Base-by-base conservation (phyloP, 192 early-diverging fungal genomes). In the Pilobolus umbonatus region DNA sequence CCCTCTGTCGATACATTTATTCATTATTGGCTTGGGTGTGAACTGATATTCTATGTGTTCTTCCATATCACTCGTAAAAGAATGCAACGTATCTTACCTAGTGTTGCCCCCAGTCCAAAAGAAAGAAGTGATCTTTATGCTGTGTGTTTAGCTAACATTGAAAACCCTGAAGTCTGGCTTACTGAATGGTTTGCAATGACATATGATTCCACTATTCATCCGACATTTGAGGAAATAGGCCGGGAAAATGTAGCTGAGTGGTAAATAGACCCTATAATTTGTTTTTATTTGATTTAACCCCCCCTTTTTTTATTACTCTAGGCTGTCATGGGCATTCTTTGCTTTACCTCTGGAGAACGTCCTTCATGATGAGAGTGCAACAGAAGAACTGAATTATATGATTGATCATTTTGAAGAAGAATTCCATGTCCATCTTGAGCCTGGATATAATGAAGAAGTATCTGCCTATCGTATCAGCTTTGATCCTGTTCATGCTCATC, bases 251-350 rank as follows among this genome's bases (percentile, higher is more conserved):
- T 69, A 5, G 46, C 38, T 17, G 68, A 69, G 55, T 69, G 63
- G 63, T 65, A 65, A 65, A 12, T n/a, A 22, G 38, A 25, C 45
- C 10, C 40, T 28, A 29, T 42, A 29, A 8, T 12, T 15, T 28
- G 5, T 56, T 28, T 42, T 30, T 50, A 30, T 50, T 12, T 30
- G 32, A 49, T 36, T 4, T 38, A 26, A 30, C 15, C 1, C 35
- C 24, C 32, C 15, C 24, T 54, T 15, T 38, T 47, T 10, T 56
- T 17, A n/a, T 43, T 42, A 8, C 19, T 11, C n/a, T 35, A 65
- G 68, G 68, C 10, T 69, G 8, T 19, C 68, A 8, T 69, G 68
- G 68, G 68, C 61, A 5, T 69, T 69, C 35, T 63, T 57, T 25
- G 30, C 43, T 42, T n/a, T 24, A 34, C 35, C 45, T 21, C 15